A percentile compares a stretch with the other conserved stretches of the same genome.
Conservation (phyloP, 139 green algal species). For the Zygnema cylindricum region DNA sequence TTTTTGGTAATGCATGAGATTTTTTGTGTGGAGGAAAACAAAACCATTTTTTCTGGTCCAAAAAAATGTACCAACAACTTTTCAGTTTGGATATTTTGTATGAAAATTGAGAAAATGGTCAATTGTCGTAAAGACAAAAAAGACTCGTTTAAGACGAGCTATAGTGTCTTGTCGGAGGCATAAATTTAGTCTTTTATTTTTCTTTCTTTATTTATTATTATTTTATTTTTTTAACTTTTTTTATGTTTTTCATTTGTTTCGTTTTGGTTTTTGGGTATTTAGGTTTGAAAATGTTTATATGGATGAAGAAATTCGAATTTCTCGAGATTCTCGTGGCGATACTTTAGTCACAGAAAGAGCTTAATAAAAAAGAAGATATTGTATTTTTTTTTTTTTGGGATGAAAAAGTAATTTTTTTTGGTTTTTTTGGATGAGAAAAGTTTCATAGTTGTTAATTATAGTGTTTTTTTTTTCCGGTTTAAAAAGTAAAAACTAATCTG, state of each 20-base stretch:
- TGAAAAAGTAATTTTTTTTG: not conserved
- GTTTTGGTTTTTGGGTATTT: constrained; percentile 25
- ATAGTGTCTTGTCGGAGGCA: too few relatives aligned
- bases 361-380: not conserved
- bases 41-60: too few relatives aligned
- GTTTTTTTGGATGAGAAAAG: not conserved
- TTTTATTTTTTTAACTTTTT: constrained; percentile 5
- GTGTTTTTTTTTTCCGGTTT: not conserved
- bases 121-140: too few relatives aligned
- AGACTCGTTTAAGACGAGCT: too few relatives aligned
- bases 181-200: too few relatives aligned
- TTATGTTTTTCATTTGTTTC: not conserved
- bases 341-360: constrained; percentile 69
- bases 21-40: too few relatives aligned
- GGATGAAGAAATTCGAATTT: constrained; percentile 74
- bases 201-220: too few relatives aligned
- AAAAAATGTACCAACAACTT: too few relatives aligned
- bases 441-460: too few relatives aligned
- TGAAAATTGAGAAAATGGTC: too few relatives aligned
- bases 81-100: too few relatives aligned
- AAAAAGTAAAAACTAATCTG: not conserved
- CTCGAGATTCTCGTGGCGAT: constrained; percentile 81
- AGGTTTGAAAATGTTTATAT: constrained; percentile 91
- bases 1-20: too few relatives aligned
- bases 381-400: not conserved